Evolutionary conservation across 1,284 basidiomycete species (phyloP), one percentile per base, ranked within the genome.

Genomic region (Meripilus lineatus): DNA sequence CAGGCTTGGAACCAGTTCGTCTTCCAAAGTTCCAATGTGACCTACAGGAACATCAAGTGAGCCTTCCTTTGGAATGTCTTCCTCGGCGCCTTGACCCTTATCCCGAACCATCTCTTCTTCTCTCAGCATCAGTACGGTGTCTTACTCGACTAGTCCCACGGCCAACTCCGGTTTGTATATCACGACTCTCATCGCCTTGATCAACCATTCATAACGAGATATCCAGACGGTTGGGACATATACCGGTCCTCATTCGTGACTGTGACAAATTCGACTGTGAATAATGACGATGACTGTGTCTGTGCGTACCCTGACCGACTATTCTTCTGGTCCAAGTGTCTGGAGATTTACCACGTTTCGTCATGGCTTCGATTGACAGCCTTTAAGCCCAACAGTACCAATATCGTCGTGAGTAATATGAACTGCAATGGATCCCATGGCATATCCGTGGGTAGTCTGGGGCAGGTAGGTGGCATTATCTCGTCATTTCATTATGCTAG

Each of bases 321-420:
- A 14, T 37, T 32, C 14, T 6, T 4, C 24, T 23, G 21, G 46
- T n/a, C n/a, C n/a, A n/a, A n/a, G n/a, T n/a, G n/a, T 51, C 8
- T 5, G n/a, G 13, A 26, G 11, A 8, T 40, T 15, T 7, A 13
- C n/a, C 6, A 28, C 5, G 21, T 26, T 6, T 6, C 6, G 33
- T 38, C 10, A 35, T 33, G 5, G 40, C 30, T 7, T 14, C 4
- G 6, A 17, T 20, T 10, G 10, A 14, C 25, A 63, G 62, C 72
- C 4, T 83, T 85, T 68, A 83, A 83, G 59, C 75, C 81, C 3
- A 84, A 82, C 70, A 66, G 55, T 64, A 83, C 81, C 1, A 75
- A 80, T 52, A 72, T 82, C 45, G 48, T 76, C 7, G 78, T 84
- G 7, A 68, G 71, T 30, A 77, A 81, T 55, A 64, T 84, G 45